Base-by-base conservation (phyloP, 1,139 yeast genomes). In the Yamadazyma mexicana region DNA sequence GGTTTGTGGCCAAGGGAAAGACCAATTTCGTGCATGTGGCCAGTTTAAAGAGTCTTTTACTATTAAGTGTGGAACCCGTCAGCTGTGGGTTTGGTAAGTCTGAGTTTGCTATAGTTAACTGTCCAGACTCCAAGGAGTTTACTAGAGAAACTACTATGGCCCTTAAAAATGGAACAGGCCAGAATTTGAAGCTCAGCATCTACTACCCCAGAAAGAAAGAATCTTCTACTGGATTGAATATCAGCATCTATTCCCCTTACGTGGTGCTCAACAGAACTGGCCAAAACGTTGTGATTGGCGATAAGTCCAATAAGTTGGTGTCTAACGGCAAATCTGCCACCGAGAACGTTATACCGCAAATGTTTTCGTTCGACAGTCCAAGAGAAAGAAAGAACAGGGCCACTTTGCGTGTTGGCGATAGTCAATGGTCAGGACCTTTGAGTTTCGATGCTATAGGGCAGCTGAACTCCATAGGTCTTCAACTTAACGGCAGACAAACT, bases 361-460 rank as follows among this genome's bases (percentile, higher is more conserved):
- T 92, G 87, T 91, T 92, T 66, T 91, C 98, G 0, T 91, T 87
- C 56, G 84, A 80, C 17, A 69, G 66, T 24, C 77, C 71, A 34
- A 67, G 64, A 9, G 83, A 79, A 40, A 73, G 81, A 33, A 75
- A 73, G 34, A 84, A 84, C 50, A 71, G 95, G 44, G 95, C 94
- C 0, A 59, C 75, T n/a, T 53, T 91, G 10, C 75, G 76, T 45
- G 69, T 87, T 24, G 87, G 77, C 2, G 87, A 86, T 40, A 84
- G 95, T 0, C 69, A 70, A n/a, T 78, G 87, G 81, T 86, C 96
- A 44, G 61, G 69, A 0, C 87, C 89, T 1, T 68, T 88, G 34
- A 84, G 95, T 59, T 81, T 92, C 54, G 97, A 91, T 57, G 95
- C 96, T 2, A 76, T 92, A 43, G 98, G 98, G 0, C 94, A 88